Percentiles rank a stretch among this genome's conserved stretches.
These are phyloP conservation scores for Thermothelomyces thermophilus DNA, from an alignment of 2,329 filamentous ascomycete genomes.

Conservation along the genomic window DNA sequence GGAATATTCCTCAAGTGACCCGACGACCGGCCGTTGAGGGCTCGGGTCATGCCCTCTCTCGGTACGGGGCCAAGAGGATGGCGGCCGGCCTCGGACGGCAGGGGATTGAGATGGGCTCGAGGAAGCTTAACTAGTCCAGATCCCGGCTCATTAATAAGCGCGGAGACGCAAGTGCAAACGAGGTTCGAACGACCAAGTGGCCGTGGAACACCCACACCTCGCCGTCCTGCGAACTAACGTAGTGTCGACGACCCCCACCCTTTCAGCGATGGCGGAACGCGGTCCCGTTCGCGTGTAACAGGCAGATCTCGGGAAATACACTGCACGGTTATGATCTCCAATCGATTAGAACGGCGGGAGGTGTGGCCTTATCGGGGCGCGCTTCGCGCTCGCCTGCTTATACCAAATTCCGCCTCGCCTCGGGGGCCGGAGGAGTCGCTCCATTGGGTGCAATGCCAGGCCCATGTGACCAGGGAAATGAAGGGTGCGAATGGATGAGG, in stretches of 20 bases:
- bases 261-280: constrained; percentile 7
- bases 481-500: constrained; percentile 11
- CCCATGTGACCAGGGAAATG: constrained; percentile 13
- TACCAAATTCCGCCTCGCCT: neutral
- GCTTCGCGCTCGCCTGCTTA: no score
- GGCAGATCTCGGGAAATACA: neutral
- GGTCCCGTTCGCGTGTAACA: constrained; percentile 13
- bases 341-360: neutral
- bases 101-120: neutral
- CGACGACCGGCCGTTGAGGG: neutral
- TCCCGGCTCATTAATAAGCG: neutral
- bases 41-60: neutral
- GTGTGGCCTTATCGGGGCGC: no score
- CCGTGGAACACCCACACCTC: neutral
- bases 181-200: neutral
- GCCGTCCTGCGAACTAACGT: neutral
- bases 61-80: constrained; percentile 5
- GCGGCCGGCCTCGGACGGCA: constrained; percentile 1
- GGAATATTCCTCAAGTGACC: neutral
- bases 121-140: neutral
- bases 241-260: constrained; percentile 2
- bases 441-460: constrained; percentile 8
- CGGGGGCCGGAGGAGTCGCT: constrained; percentile 11
- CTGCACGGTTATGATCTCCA: neutral
- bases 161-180: neutral